Evolutionary conservation across 2,329 filamentous ascomycete species (phyloP), one percentile per base, ranked within the genome.

Genomic region (Neurospora sp.): DNA sequence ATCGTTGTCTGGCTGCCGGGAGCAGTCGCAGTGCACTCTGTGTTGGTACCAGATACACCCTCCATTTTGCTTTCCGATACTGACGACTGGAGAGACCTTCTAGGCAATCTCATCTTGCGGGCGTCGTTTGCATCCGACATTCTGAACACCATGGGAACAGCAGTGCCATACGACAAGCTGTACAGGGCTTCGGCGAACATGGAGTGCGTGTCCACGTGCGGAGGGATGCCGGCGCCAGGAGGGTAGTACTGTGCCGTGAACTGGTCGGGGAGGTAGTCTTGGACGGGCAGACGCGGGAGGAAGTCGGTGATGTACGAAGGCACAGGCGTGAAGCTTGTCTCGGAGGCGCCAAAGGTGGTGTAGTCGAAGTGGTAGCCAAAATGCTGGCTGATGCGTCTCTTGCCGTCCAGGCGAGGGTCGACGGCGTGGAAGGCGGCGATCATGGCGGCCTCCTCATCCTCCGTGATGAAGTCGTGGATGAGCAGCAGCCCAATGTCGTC

Each of bases 191-290:
- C 81, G 70, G 81, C 82, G 39, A 79, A 85, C 9, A 81, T 78
- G 67, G 78, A 80, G 76, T 88, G 87, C 3, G 86, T 87, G 77
- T 89, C 87, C 68, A 86, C 86, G 73, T 89, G 87, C 0, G 87
- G 87, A 10, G 87, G 87, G 73, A 89, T 89, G 1, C 87, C 87
- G 0, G 84, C 80, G 6, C 87, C 87, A 0, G 86, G 86, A 0
- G 87, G 84, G 74, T 89, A 89, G 75, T 87, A 84, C 77, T 89
- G 86, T 17, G 88, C 78, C 73, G 86, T 88, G 73, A 89, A 85
- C 75, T 89, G 87, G 68, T 76, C 75, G 8, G 75, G 75, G 2
- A 72, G 67, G 23, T 70, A 79, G 1, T 72, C 72, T 70, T 85
- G 84, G 0, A 80, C 77, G 5, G 75, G 75, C 1, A 2, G 75